Conservation (phyloP, 2,329 filamentous ascomycete genomes). For the Colletotrichum gigasporum region DNA sequence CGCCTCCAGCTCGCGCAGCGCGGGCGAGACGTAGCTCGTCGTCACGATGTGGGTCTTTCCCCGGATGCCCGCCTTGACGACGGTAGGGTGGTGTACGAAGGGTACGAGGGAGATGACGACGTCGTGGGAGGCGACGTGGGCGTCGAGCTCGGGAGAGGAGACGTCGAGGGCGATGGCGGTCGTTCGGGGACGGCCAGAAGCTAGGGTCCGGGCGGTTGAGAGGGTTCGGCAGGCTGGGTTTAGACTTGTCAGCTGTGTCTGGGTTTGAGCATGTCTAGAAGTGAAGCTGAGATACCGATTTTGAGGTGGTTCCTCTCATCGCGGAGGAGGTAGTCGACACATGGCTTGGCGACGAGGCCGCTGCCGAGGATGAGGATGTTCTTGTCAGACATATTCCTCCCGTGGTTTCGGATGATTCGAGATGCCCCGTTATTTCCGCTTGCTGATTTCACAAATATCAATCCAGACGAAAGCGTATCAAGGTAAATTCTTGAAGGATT, state of each 20-base stretch:
- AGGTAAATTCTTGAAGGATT: too few species aligned
- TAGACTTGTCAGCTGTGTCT: too few species aligned
- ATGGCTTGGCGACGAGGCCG: constrained; percentile 33
- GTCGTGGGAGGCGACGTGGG: constrained; percentile 29
- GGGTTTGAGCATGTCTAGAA: not conserved
- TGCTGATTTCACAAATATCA: too few species aligned
- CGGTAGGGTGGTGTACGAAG: constrained; percentile 41
- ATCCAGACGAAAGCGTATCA: too few species aligned
- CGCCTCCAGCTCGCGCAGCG: constrained; percentile 73
- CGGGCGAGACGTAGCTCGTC: constrained; percentile 77
- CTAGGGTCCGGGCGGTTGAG: constrained; percentile 7
- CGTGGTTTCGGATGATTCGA: too few species aligned
- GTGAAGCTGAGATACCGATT: constrained; percentile 12
- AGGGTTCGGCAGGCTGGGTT: constrained; percentile 30
- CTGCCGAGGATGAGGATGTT: constrained; percentile 34
- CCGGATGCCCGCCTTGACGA: constrained; percentile 75
- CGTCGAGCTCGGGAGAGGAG: constrained; percentile 30
- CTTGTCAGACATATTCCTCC: constrained; percentile 12
- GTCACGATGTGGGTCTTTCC: constrained; percentile 78
- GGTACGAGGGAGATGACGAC: constrained; percentile 38
- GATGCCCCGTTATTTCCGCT: too few species aligned
- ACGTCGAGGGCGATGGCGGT: constrained; percentile 33
- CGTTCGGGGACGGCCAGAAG: not conserved
- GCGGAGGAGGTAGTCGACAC: constrained; percentile 33
- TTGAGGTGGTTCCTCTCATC: constrained; percentile 27